Evolutionary conservation across 2,329 filamentous ascomycete genomes (phyloP), one percentile per base, ranked within the genome.

Genomic region (Aureobasidium sp.): DNA sequence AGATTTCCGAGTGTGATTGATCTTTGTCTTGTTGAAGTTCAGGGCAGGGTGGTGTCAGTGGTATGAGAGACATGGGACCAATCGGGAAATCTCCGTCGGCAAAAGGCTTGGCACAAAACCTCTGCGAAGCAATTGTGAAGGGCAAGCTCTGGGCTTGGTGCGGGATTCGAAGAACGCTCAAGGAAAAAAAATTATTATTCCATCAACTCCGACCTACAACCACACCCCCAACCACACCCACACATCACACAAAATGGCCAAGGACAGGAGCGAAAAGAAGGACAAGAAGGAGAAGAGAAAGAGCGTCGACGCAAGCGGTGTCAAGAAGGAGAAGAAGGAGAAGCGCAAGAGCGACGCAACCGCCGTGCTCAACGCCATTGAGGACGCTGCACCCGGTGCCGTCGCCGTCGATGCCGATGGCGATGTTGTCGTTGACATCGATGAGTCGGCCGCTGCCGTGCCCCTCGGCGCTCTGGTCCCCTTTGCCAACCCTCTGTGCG

Each of bases 401-500:
- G 72, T 77, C n/a, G 77, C 73, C n/a, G 74, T 72, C 49, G 72
- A 75, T 55, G 70, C 73, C 39, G 72, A 74, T 49, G 72, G 70
- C 14, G 67, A 71, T 51, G 67, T 72, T 36, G 76, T 76, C 22
- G 66, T 66, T 15, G 70, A 69, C 17, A 67, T 66, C 45, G 67
- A 68, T n/a, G 72, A 67, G 37, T 68, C 68, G 48, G 67, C 64
- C 20, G 78, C 77, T 12, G 70, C 70, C 56, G 63, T 65, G 57
- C 75, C 65, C 62, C 68, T 70, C 63, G 76, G 74, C 68, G 85
- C 87, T 63, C 79, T 95, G 52, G 90, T 95, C 61, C 89, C 91
- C 34, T 94, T 96, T 72, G 91, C 92, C 62, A 82, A 88, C 68
- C 90, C 91, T 37, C 79, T 95, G 64, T 88, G 88, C 31, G 87